Base-by-base conservation (phyloP, 805 yeast genomes). In the Priceomyces medius region DNA sequence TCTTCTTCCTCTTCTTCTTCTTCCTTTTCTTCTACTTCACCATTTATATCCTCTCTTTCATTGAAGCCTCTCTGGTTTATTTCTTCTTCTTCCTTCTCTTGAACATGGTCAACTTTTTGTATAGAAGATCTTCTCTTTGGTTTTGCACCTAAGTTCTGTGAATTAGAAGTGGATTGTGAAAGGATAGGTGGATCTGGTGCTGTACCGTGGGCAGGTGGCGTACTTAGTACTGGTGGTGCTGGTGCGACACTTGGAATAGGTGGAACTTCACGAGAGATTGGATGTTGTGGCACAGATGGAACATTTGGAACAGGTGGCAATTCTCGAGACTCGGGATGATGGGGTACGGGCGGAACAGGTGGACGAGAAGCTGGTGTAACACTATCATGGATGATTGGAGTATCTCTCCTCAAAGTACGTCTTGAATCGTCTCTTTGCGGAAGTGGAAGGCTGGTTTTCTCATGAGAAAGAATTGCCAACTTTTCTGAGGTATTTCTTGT, bases 211-310 rank as follows among this genome's bases (percentile, higher is more conserved):
- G n/a, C 29, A 12, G 29, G 44, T 7, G 42, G 37, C 5, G 48
- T 49, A 20, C 46, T 44, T 17, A 61, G 59, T 38, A 48, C 41
- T 20, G 59, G 52, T n/a, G 58, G 56, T 7, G 45, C 37, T n/a
- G 26, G 33, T 5, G 29, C 14, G n/a, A 26, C 29, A 26, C 29
- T 26, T 6, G 29, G 14, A n/a, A n/a, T 26, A 5, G 29, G 26
- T 32, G 20, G 36, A 8, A 18, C 14, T 12, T 21, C 24, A 18
- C 19, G 13, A 17, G 24, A 32, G 14, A 23, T 18, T 17, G 5
- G 7, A 19, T 33, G 7, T 14, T 17, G 13, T 12, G 34, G 12
- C 7, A 4, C 36, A 6, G 29, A 14, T 26, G 29, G 29, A 26
- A 26, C 29, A 10, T 5, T 12, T 23, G 55, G 47, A 20, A 40